Evolutionary conservation across 1,284 basidiomycete genomes (phyloP), one percentile per base, ranked within the genome.

Genomic region (Mrakiaceae sp.): DNA sequence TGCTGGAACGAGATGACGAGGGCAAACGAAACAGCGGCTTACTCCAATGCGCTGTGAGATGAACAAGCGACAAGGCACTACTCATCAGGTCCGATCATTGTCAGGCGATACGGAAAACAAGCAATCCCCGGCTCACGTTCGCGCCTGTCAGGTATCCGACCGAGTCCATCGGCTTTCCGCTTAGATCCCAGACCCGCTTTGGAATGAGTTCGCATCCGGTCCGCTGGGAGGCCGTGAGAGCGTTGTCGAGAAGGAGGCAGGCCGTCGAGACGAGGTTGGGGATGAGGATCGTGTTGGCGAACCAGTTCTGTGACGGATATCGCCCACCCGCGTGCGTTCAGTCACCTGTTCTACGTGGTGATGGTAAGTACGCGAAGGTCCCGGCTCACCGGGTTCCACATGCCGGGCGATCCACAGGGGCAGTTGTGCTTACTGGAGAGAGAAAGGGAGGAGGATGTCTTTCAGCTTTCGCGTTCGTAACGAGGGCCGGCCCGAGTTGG

Each of bases 141-240:
- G 85, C 83, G 42, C 85, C 85, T 7, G 83, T 83, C 42, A 84
- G 72, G 55, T 61, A 67, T 1, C 79, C 78, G 3, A 82, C 70
- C 27, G 79, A 80, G 66, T 79, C 74, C 47, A 81, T 76, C 8
- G 71, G 72, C 39, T 74, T 72, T 55, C 78, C 75, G 66, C 84
- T 81, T 0, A 80, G 78, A 9, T 74, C 78, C 68, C 81, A 86
- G 8, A 82, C 74, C 39, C 86, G 80, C 2, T 70, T 69, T 2
- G 81, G 80, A 66, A 86, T 83, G 57, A 74, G 72, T 10, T 74
- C 78, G 71, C 84, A 86, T 62, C 78, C 78, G 11, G 68, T 70
- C 43, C 74, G 68, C 69, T 86, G 80, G 0, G 74, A 68, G 0
- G 71, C 48, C 0, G 79, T 75, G 44, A 86, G 75, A 4, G 76